Conservation (phyloP, 2,329 filamentous ascomycete species). For the Dactylella cylindrospora region DNA sequence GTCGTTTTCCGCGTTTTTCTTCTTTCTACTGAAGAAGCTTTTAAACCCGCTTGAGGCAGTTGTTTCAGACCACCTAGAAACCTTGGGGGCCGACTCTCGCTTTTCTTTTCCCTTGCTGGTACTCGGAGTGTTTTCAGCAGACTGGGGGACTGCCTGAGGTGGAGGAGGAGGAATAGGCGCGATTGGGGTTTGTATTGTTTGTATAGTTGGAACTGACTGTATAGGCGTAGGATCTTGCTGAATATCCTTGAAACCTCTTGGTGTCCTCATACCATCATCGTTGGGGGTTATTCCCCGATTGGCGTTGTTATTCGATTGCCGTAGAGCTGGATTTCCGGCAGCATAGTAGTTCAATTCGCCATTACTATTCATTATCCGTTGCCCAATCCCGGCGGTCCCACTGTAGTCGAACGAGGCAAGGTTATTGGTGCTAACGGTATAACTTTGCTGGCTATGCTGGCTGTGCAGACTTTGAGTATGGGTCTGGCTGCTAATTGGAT, state of each 20-base stretch:
- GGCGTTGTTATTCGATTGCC: constrained; percentile 53
- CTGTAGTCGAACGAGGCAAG: constrained; percentile 53
- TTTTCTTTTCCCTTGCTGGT: constrained; percentile 64
- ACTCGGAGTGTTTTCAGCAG: constrained; percentile 57
- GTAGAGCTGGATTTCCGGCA: constrained; percentile 49
- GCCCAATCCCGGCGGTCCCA: constrained; percentile 50
- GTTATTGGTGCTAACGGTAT: constrained; percentile 45
- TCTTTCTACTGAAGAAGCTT: constrained; percentile 64
- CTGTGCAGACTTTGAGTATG: constrained; percentile 36
- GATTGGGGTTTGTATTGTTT: constrained; percentile 45
- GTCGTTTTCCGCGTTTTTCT: constrained; percentile 61
- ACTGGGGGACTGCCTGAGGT: constrained; percentile 27
- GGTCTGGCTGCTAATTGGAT: constrained; percentile 46
- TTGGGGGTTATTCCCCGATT: constrained; percentile 70
- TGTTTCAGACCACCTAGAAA: constrained; percentile 96
- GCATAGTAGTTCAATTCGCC: constrained; percentile 44
- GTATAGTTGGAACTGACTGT: constrained; percentile 32
- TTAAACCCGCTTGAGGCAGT: constrained; percentile 84
- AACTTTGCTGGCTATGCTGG: constrained; percentile 32
- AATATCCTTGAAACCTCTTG: constrained; percentile 27
- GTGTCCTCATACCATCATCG: constrained; percentile 44
- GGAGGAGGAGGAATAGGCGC: constrained; percentile 46
- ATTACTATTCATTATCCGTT: constrained; percentile 45
- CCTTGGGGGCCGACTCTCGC: constrained; percentile 87
- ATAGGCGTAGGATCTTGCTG: constrained; percentile 10